Evolutionary conservation across 108 stramenopile genomes (phyloP), one percentile per base, ranked within the genome.

Genomic region (Ochromonas danica): DNA sequence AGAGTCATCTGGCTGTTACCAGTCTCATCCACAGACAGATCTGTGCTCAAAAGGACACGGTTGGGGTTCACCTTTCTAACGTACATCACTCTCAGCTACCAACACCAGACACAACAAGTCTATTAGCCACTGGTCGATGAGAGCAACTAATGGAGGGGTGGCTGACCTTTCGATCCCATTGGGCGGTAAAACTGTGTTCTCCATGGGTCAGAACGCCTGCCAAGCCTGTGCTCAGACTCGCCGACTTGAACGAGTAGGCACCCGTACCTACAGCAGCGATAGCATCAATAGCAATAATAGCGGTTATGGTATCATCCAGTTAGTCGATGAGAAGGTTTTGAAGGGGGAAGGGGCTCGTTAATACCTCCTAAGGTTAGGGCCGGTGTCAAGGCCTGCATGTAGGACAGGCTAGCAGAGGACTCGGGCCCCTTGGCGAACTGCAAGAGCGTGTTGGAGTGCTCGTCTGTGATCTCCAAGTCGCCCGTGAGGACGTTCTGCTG

Each of bases 51-150:
- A 41, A 35, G 43, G 40, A 75, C n/a, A 10, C 72, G 14, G 38
- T 75, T 75, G 17, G 72, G 72, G 72, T 75, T 75, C n/a, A 75
- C 72, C 38, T 41, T 27, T 75, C 40, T 38, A 3, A 33, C 14
- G 72, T 75, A 75, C 10, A 75, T 6, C 17, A 75, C 28, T 22
- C 41, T 17, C 3, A 70, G 22, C 67, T 70, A 40, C 67, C 14
- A 10, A 31, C 14, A 22, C 10, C 36, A 70, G 14, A 70, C 67
- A 70, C 22, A 14, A 40, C 67, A 70, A 14, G 40, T 14, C 36
- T 31, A 22, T 17, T 10, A 40, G 17, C n/a, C n/a, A n/a, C n/a
- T n/a, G n/a, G n/a, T n/a, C n/a, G n/a, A n/a, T n/a, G n/a, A n/a
- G n/a, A n/a, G n/a, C n/a, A n/a, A n/a, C n/a, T n/a, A n/a, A n/a